Conservation (phyloP, 495 filamentous ascomycete species). For the Tirmania nivea region DNA sequence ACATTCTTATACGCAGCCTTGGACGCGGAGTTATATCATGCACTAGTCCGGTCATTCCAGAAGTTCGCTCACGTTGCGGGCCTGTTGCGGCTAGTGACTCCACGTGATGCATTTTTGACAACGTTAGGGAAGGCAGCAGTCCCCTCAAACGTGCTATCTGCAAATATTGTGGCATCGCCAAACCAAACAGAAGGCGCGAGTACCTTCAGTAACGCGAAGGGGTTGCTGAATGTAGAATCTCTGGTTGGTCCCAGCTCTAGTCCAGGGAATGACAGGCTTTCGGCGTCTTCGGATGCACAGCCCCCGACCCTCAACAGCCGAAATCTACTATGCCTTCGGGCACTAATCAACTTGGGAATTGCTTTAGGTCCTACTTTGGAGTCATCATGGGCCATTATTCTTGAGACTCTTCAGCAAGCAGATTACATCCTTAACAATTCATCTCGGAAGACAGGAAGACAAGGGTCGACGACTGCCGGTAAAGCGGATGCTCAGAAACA, state of each 20-base stretch:
- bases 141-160: slow-evolving; percentile 48
- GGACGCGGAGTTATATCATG: slow-evolving; percentile 86
- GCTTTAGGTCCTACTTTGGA: slow-evolving; percentile 75
- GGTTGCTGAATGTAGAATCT: slow-evolving; percentile 42
- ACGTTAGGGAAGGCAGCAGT: slow-evolving; percentile 83
- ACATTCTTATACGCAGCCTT: slow-evolving; percentile 82
- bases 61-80: slow-evolving; percentile 91
- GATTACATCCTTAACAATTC: slow-evolving; percentile 55
- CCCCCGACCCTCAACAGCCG: slow-evolving; percentile 51
- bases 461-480: slow-evolving; percentile 18
- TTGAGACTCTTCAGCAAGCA: slow-evolving; percentile 79
- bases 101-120: slow-evolving; percentile 83
- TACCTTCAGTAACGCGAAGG: slow-evolving; percentile 39
- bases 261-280: slow-evolving; percentile 32
- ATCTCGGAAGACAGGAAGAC: slow-evolving; percentile 12
- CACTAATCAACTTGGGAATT: slow-evolving; percentile 81
- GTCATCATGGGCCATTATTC: slow-evolving; percentile 65
- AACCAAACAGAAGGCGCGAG: slow-evolving; percentile 25
- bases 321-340: slow-evolving; percentile 73
- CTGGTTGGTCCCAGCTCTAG: slow-evolving; percentile 27
- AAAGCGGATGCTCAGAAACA: slow-evolving; percentile 18
- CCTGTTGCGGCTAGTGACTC: slow-evolving; percentile 58
- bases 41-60: slow-evolving; percentile 80
- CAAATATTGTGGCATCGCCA: slow-evolving; percentile 23
- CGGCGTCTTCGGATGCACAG: slow-evolving; percentile 24